A percentile compares a stretch with the other conserved stretches of the same genome.
Conservation (phyloP, 805 yeast genomes). For the Nakazawaea molendinolei region DNA sequence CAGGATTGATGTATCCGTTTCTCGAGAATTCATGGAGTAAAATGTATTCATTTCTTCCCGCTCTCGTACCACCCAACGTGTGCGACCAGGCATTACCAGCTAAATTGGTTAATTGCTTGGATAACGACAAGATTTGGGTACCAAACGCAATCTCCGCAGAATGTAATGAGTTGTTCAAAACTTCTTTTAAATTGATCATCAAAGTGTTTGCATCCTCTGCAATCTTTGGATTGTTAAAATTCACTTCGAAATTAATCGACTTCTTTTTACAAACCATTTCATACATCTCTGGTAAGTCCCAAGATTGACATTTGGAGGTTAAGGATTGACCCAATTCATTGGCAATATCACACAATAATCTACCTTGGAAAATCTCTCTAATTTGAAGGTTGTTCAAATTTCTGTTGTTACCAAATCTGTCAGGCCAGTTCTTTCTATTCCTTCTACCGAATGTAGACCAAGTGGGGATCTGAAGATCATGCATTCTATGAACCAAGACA, state of each 20-base stretch:
- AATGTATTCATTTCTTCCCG: slow-evolving; percentile 92
- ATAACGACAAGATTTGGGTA: slow-evolving; percentile 78
- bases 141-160: slow-evolving; percentile 75
- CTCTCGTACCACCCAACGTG: slow-evolving; percentile 90
- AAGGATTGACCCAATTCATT: slow-evolving; percentile 93
- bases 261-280: slow-evolving; percentile 65
- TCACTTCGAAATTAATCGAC: slow-evolving; percentile 61
- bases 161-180: slow-evolving; percentile 56
- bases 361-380: slow-evolving; percentile 72
- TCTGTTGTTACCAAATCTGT: slow-evolving; percentile 49
- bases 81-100: slow-evolving; percentile 98
- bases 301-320: slow-evolving; percentile 86
- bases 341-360: slow-evolving; percentile 86
- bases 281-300: slow-evolving; percentile 92
- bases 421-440: slow-evolving; percentile 72
- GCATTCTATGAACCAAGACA: slow-evolving; percentile 74
- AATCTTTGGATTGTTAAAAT: slow-evolving; percentile 59
- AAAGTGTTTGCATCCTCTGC: slow-evolving; percentile 62
- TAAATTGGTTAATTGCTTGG: slow-evolving; percentile 84
- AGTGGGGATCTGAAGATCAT: slow-evolving; percentile 61
- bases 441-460: slow-evolving; percentile 86
- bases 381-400: slow-evolving; percentile 49
- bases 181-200: slow-evolving; percentile 65
- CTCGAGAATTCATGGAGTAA: slow-evolving; percentile 84
- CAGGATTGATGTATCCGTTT: slow-evolving; percentile 81